These are phyloP conservation scores for Nothophoma quercina DNA, from an alignment of 2,329 filamentous ascomycete genomes.

Conservation along the genomic window DNA sequence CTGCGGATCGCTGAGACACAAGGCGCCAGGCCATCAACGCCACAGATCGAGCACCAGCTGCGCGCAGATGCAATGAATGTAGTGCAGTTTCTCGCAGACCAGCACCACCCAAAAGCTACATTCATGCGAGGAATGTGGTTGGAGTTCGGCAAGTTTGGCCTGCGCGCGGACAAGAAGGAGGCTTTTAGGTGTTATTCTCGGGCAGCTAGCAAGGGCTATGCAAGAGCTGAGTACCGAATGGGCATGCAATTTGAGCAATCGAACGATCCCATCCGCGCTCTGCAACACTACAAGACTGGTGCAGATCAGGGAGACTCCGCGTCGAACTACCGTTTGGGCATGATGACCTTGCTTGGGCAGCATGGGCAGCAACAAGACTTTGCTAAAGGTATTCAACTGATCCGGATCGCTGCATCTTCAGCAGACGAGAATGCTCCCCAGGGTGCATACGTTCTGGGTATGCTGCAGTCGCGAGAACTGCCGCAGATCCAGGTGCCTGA, in stretches of 20 bases:
- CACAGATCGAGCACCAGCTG: slow-evolving; percentile 86
- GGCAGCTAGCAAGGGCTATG: slow-evolving; percentile 86
- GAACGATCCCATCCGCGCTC: slow-evolving; percentile 88
- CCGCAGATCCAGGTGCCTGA: slow-evolving; percentile 89
- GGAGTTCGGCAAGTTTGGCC: slow-evolving; percentile 96
- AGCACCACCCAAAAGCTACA: slow-evolving; percentile 90
- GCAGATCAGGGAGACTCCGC: slow-evolving; percentile 85
- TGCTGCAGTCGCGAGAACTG: slow-evolving; percentile 89
- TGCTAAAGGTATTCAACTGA: slow-evolving; percentile 78
- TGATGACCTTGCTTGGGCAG: slow-evolving; percentile 97
- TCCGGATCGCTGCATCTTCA: slow-evolving; percentile 80
- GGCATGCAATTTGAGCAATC: slow-evolving; percentile 98
- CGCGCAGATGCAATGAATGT: slow-evolving; percentile 90
- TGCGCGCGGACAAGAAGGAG: slow-evolving; percentile 90
- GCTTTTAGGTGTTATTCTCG: slow-evolving; percentile 86
- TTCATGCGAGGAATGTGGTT: slow-evolving; percentile 97
- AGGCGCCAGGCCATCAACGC: slow-evolving; percentile 75
- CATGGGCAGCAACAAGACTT: slow-evolving; percentile 89
- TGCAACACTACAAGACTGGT: slow-evolving; percentile 87
- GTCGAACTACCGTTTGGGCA: slow-evolving; percentile 84
- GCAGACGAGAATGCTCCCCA: slow-evolving; percentile 97
- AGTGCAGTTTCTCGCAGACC: slow-evolving; percentile 85
- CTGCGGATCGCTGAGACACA: slow-evolving; percentile 68
- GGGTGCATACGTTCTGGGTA: slow-evolving; percentile 92
- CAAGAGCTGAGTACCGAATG: slow-evolving; percentile 92